Evolutionary conservation across 2,329 filamentous ascomycete genomes (phyloP).

Genomic region (Paramyrothecium roridum): DNA sequence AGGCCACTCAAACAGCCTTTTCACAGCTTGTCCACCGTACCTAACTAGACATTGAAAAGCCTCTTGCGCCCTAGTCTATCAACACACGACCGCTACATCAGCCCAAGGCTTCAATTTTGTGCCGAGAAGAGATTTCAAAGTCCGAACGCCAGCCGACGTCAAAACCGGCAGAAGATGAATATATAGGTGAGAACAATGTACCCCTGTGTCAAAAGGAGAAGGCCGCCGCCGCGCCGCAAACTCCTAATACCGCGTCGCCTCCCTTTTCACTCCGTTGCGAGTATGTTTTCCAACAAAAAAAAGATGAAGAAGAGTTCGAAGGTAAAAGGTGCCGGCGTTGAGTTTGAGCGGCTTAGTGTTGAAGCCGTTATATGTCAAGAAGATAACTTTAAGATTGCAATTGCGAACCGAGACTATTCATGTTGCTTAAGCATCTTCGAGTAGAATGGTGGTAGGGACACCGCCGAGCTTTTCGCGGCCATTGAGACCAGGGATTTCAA

Average conservation of each 20-base stretch:
- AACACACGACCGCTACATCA: background rate
- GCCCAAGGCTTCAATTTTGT: background rate
- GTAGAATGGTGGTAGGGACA: conserved; percentile 74
- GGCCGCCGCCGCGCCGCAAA: background rate
- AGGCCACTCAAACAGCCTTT: no score
- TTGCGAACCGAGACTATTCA: no score
- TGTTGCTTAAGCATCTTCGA: conserved; percentile 49
- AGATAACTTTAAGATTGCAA: background rate
- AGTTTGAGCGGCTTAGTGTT: background rate
- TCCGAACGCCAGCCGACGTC: background rate
- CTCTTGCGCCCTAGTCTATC: background rate
- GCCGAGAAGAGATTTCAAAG: background rate
- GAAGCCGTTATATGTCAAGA: background rate
- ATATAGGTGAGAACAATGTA: background rate
- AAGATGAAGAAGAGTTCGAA: no score
- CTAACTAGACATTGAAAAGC: background rate
- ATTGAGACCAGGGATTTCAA: conserved; percentile 91
- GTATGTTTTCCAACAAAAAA: no score
- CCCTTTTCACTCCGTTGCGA: no score
- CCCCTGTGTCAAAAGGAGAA: background rate
- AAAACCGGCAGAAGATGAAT: background rate
- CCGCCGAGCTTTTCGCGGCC: conserved; percentile 85
- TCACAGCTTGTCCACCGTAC: no score
- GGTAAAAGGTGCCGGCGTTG: background rate
- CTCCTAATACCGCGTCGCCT: background rate